Conservation (phyloP, 208 protist genomes). For the Leishmania tarentolae region DNA sequence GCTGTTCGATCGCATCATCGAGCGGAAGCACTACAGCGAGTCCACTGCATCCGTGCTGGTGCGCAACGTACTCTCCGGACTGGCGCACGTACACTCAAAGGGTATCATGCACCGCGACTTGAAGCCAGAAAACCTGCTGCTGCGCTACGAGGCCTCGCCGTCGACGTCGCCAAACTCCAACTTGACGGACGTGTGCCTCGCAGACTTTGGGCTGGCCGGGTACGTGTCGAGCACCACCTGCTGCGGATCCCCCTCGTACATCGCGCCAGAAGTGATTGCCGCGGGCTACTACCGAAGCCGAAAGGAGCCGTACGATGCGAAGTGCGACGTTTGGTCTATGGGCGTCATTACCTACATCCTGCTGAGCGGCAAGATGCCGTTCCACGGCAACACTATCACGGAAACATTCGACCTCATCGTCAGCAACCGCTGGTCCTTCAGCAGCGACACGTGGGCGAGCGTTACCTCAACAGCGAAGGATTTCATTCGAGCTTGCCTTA, state of each 20-base stretch:
- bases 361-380: conserved; percentile 78
- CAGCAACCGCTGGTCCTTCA: conserved; percentile 59
- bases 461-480: conserved; percentile 52
- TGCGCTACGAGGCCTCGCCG: conserved; percentile 92
- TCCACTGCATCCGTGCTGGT: conserved; percentile 96
- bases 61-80: conserved; percentile 95
- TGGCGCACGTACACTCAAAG: conserved; percentile 95
- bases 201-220: conserved; percentile 97
- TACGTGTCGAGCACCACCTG: conserved; percentile 61
- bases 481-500: conserved; percentile 74
- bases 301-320: conserved; percentile 63
- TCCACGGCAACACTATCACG: conserved; percentile 61
- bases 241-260: conserved; percentile 84
- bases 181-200: conserved; percentile 93
- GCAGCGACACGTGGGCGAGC: conserved; percentile 47
- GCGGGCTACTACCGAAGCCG: conserved; percentile 58
- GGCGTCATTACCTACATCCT: conserved; percentile 87
- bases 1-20: conserved; percentile 97
- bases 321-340: conserved; percentile 88
- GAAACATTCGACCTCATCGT: conserved; percentile 75
- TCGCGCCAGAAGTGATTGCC: conserved; percentile 83
- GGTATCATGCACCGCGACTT: conserved; percentile 99
- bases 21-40: conserved; percentile 96
- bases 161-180: conserved; percentile 33
- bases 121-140: conserved; percentile 99